A percentile compares a stretch with the other conserved stretches of the same genome.
Conservation (phyloP, 1,139 yeast species). For the Diutina sp. region DNA sequence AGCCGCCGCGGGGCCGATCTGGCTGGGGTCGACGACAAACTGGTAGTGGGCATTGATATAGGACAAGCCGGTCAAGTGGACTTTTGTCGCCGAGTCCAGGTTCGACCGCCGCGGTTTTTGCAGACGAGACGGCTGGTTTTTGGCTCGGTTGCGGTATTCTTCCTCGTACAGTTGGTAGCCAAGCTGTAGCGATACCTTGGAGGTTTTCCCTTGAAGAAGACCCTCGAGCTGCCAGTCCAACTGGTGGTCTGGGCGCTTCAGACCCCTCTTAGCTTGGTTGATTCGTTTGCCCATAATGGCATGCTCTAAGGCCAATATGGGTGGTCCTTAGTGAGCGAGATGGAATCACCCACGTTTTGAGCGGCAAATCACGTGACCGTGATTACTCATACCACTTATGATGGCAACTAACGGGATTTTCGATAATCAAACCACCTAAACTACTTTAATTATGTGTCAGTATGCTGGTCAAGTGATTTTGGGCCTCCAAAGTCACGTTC, state of each 20-base stretch:
- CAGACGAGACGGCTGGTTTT: background rate
- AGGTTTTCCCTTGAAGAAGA: background rate
- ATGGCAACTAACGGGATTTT: too few relatives aligned
- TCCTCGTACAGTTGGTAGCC: conserved; percentile 1
- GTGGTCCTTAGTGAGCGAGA: background rate
- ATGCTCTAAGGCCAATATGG: background rate
- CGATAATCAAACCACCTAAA: too few relatives aligned
- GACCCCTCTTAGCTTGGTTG: background rate
- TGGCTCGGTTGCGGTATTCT: background rate
- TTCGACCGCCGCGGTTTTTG: background rate
- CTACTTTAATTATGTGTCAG: too few relatives aligned
- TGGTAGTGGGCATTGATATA: conserved; percentile 70
- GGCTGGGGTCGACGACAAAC: conserved; percentile 58
- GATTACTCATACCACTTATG: background rate
- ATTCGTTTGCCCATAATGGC: conserved; percentile 1
- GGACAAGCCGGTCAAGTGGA: background rate
- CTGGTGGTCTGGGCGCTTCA: background rate
- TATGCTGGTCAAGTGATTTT: too few relatives aligned
- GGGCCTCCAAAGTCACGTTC: too few relatives aligned
- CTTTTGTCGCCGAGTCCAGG: background rate
- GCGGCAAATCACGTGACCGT: background rate
- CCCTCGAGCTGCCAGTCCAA: conserved; percentile 1
- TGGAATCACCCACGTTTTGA: background rate
- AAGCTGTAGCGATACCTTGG: background rate
- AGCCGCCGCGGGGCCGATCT: conserved; percentile 42